Conservation (phyloP, 345 rosid genomes). For the Carallia pectinifolia region DNA sequence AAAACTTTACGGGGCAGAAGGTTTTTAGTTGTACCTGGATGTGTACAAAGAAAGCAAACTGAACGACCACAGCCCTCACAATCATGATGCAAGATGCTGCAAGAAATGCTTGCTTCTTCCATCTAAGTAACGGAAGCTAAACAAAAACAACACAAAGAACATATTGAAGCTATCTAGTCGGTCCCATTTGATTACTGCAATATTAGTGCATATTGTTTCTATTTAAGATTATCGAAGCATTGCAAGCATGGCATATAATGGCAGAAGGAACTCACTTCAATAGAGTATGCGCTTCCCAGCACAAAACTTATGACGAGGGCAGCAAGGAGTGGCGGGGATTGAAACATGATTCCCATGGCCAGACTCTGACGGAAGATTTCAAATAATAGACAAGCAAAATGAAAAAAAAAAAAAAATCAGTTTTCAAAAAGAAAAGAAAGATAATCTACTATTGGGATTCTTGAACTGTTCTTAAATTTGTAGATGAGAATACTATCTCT, state of each 20-base stretch:
- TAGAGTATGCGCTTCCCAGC: conserved; percentile 35
- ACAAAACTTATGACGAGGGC: conserved; percentile 26
- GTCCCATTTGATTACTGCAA: too few relatives aligned
- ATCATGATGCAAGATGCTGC: conserved; percentile 34
- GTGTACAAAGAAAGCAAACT: conserved; percentile 33
- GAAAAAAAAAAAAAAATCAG: background rate
- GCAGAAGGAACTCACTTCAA: conserved; percentile 26
- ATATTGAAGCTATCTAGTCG: too few relatives aligned
- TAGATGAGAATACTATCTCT: too few relatives aligned
- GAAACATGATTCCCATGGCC: conserved; percentile 25
- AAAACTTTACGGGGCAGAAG: background rate
- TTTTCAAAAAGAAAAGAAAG: background rate
- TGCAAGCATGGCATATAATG: background rate
- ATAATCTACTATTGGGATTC: background rate
- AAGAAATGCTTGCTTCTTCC: conserved; percentile 38
- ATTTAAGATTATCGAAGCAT: background rate
- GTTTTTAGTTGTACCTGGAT: conserved; percentile 19
- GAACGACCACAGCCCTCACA: conserved; percentile 32
- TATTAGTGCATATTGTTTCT: too few relatives aligned
- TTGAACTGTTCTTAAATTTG: too few relatives aligned
- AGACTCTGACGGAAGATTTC: conserved; percentile 23
- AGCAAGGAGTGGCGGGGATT: conserved; percentile 29
- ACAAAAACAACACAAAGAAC: background rate
- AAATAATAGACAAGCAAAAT: background rate
- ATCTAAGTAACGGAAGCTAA: conserved; percentile 41